Percentiles rank a stretch among this genome's conserved stretches.
phyloP scores from a whole-genome alignment of 2,329 filamentous ascomycete species.

The Pseudonectria foliicola region DNA sequence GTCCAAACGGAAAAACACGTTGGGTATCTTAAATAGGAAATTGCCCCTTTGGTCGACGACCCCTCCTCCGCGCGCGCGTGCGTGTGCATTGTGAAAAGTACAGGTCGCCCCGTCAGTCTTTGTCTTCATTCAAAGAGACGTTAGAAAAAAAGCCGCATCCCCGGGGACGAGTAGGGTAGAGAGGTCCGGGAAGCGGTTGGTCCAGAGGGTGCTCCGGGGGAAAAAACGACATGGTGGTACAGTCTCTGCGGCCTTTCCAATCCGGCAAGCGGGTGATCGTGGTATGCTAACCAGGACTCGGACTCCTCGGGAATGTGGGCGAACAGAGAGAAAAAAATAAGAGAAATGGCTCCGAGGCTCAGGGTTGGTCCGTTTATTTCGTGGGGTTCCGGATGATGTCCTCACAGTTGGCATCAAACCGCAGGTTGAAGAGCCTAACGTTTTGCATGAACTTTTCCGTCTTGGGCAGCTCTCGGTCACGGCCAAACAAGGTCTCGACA shows the following conservation, averaged over 20 bases:
- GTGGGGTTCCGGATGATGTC: conserved; percentile 66
- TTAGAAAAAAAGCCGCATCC: conserved; percentile 19
- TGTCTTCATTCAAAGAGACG: conserved; percentile 17
- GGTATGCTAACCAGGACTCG: conserved; percentile 13
- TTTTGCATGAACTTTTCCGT: conserved; percentile 91
- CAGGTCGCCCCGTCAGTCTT: conserved; percentile 24
- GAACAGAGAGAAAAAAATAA: conserved; percentile 12
- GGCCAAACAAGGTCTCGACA: conserved; percentile 90
- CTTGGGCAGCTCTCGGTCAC: conserved; percentile 79
- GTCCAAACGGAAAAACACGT: conserved; percentile 23
- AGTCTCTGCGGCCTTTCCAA: conserved; percentile 19
- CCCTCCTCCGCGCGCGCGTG: conserved; percentile 18
- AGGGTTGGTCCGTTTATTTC: conserved; percentile 33
- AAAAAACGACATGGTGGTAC: conserved; percentile 23
- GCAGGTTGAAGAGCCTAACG: conserved; percentile 81
- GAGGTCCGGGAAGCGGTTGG: conserved; percentile 17
- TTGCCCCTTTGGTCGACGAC: conserved; percentile 23
- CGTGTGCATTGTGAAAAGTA: conserved; percentile 25
- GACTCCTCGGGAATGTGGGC: conserved; percentile 15
- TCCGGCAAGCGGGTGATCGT: conserved; percentile 12
- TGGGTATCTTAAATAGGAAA: conserved; percentile 33
- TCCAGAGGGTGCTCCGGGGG: conserved; percentile 17
- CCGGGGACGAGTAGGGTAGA: conserved; percentile 15
- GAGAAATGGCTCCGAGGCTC: conserved; percentile 18
- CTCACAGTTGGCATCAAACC: conserved; percentile 94